Percentiles rank a stretch among this genome's conserved stretches.
Evolutionary conservation across 164 flowering plant genomes (phyloP).

Genomic region (Nymphaea thermarum): DNA sequence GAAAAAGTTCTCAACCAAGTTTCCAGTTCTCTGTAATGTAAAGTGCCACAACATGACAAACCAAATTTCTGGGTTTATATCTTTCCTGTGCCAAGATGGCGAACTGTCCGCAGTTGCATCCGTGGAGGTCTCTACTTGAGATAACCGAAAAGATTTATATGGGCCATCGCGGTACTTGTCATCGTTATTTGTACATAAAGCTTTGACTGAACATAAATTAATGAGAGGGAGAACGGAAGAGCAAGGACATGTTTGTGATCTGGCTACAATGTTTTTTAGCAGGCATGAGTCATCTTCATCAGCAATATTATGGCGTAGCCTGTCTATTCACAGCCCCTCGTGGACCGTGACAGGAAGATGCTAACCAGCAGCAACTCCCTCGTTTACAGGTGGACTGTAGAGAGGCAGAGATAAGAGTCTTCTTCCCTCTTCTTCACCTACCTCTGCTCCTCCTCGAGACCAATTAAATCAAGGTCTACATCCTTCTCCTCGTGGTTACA

Average conservation of each 20-base stretch:
- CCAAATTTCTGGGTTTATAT: too few relatives aligned
- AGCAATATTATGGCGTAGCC: background rate
- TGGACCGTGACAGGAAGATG: background rate
- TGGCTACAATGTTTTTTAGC: background rate
- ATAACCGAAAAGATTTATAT: too few relatives aligned
- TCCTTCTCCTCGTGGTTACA: background rate
- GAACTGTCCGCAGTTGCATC: too few relatives aligned
- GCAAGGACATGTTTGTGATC: background rate
- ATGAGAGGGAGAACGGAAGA: background rate
- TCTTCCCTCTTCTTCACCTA: too few relatives aligned
- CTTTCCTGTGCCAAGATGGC: too few relatives aligned
- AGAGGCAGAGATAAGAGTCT: background rate
- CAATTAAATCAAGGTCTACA: background rate
- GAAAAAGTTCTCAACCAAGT: too few relatives aligned
- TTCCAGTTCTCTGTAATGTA: too few relatives aligned
- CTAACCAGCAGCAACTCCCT: background rate
- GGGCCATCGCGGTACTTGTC: background rate
- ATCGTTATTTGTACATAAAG: background rate
- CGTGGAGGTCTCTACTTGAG: too few relatives aligned
- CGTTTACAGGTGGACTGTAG: background rate
- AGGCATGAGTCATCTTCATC: background rate
- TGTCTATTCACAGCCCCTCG: background rate
- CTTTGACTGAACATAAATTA: background rate
- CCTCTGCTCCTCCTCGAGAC: too few relatives aligned
- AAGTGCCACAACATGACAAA: too few relatives aligned